Base-by-base conservation (phyloP, 2,329 filamentous ascomycete species). In the Ophiocordyceps polyrhachis-furcata region DNA sequence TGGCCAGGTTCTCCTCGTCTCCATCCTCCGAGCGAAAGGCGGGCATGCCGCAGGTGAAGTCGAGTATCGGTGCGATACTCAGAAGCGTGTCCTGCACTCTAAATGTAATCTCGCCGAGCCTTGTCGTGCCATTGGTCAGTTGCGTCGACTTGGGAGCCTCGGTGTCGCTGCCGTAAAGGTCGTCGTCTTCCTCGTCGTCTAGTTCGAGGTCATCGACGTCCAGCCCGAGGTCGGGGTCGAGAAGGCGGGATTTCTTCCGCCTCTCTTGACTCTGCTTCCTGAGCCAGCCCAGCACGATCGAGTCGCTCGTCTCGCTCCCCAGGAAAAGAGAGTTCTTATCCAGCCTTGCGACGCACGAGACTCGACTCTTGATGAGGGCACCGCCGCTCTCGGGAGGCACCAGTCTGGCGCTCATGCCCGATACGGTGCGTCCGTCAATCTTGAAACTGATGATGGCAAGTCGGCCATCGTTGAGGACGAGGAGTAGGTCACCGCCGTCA, bases 381-480 rank as follows among this genome's bases (percentile, higher is more conserved):
- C 81, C 81, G 11, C 83, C 81, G 21, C 72, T 68, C 45, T 83
- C 76, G 37, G 64, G 54, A 5, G 73, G 57, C 5, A 95, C 67
- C 37, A 74, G 62, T 49, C 75, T 77, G 44, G 98, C 64, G n/a
- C 73, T 76, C 48, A 98, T 69, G 1, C 86, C 87, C 23, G 88
- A 93, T 2, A 98, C 86, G 2, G 84, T 93, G 45, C 91, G 76
- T 15, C 93, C 91, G 57, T 95, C 88, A 48, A 95, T 75, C 45
- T 78, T 79, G 64, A 98, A 95, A 15, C 74, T 80, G 13, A 96
- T 62, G 20, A 91, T 71, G 11, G 77, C 77, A 42, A 94, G 68
- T 19, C 74, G 72, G 0, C 91, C 91, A 52, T 81, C 78, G 46
- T 76, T 76, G 23, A 93, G 70, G 7, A 91, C 73, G 31, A 98